These are phyloP conservation scores for Aureobasidium vineae DNA, from an alignment of 2,329 filamentous ascomycete genomes.

Conservation along the genomic window DNA sequence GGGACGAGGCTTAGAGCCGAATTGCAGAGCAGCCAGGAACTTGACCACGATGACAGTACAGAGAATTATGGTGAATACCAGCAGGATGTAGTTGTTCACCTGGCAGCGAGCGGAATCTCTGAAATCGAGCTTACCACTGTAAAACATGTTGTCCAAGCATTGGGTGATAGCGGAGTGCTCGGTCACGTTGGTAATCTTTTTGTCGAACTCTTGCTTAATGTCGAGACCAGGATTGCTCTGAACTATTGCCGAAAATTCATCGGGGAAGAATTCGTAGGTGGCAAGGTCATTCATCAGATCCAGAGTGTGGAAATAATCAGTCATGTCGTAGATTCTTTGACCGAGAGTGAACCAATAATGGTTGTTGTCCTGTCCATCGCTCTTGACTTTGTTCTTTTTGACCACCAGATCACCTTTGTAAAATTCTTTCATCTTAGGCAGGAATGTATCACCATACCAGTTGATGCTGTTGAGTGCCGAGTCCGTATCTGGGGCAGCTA, in stretches of 20 bases:
- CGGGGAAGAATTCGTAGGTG: constrained; percentile 70
- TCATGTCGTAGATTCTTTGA: constrained; percentile 79
- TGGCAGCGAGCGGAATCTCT: constrained; percentile 71
- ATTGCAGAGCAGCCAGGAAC: constrained; percentile 88
- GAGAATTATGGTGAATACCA: constrained; percentile 83
- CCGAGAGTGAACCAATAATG: constrained; percentile 80
- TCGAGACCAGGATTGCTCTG: constrained; percentile 75
- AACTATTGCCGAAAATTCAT: constrained; percentile 64
- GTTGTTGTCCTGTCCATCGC: constrained; percentile 64
- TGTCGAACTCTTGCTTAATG: constrained; percentile 65
- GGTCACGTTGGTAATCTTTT: constrained; percentile 28
- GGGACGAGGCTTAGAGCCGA: constrained; percentile 86
- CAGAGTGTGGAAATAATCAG: constrained; percentile 82
- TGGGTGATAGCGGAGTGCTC: constrained; percentile 61
- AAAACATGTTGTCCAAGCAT: constrained; percentile 82
- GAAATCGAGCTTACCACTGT: constrained; percentile 82
- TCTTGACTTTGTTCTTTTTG: constrained; percentile 57
- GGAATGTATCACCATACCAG: constrained; percentile 76
- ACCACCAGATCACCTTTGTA: constrained; percentile 86
- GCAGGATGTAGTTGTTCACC: constrained; percentile 85
- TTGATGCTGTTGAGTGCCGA: constrained; percentile 60
- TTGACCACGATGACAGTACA: constrained; percentile 78
- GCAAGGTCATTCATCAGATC: constrained; percentile 54
- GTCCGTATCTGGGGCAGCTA: constrained; percentile 53
- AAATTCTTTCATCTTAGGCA: constrained; percentile 77